Conservation (phyloP, 2,329 filamentous ascomycete genomes). For the Ophiocordyceps camponoti-floridani region DNA sequence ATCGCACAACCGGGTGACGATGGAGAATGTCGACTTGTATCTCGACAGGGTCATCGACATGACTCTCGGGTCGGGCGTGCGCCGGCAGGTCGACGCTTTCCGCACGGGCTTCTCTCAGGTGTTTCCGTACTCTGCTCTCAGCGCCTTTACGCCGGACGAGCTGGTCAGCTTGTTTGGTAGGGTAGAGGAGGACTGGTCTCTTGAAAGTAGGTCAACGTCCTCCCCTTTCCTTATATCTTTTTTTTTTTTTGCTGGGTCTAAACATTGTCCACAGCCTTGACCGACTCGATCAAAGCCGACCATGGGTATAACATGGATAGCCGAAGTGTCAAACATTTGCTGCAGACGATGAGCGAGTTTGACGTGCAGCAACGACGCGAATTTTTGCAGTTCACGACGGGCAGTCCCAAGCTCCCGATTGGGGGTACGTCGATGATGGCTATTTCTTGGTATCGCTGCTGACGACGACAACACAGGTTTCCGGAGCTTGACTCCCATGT, state of each 20-base stretch:
- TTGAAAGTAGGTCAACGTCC: slow-evolving; percentile 58
- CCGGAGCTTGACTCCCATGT: slow-evolving; percentile 93
- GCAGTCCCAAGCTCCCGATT: slow-evolving; percentile 93
- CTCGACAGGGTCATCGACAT: slow-evolving; percentile 81
- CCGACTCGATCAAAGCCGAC: slow-evolving; percentile 97
- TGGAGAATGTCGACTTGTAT: slow-evolving; percentile 81
- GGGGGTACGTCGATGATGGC: slow-evolving; percentile 48
- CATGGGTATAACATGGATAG: slow-evolving; percentile 99
- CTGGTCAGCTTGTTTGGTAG: slow-evolving; percentile 87
- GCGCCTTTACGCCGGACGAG: slow-evolving; percentile 88
- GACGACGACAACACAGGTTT: slow-evolving; percentile 46
- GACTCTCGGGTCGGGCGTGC: slow-evolving; percentile 78
- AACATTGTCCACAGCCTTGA: slow-evolving; percentile 45
- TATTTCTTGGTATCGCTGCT: slow-evolving; percentile 7
- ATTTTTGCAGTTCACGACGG: slow-evolving; percentile 94
- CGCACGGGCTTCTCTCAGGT: slow-evolving; percentile 82
- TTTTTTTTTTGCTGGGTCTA: slow-evolving; percentile 1
- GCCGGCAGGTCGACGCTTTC: slow-evolving; percentile 81
- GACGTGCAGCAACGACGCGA: slow-evolving; percentile 59
- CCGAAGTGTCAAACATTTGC: slow-evolving; percentile 78
- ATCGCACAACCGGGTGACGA: slow-evolving; percentile 56
- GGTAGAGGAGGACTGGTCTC: slow-evolving; percentile 89
- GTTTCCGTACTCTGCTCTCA: slow-evolving; percentile 83
- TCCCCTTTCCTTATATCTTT: no score
- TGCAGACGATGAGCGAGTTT: slow-evolving; percentile 89